Conservation (phyloP, 768 basidiomycete genomes). For the Leccinum longicurvipes region DNA sequence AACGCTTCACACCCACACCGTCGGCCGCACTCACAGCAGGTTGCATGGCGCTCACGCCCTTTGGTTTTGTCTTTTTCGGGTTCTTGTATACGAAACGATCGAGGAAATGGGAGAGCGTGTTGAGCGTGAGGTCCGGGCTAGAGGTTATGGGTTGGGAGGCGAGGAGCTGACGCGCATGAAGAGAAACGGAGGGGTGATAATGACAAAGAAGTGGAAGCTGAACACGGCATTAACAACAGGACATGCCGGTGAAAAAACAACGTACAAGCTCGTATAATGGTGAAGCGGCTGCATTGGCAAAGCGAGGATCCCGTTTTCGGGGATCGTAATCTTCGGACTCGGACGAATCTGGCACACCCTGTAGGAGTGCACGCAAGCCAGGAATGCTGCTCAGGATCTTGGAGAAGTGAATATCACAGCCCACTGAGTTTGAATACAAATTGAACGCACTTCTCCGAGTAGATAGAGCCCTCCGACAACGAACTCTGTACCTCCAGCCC, state of each 20-base stretch:
- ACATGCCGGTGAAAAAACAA: conserved; percentile 1
- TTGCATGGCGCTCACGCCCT: conserved; percentile 94
- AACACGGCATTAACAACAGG: background rate
- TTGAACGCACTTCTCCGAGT: conserved; percentile 71
- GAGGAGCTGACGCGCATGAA: conserved; percentile 84
- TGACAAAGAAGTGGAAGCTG: conserved; percentile 80
- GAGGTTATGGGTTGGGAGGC: conserved; percentile 70
- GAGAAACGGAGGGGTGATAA: conserved; percentile 86
- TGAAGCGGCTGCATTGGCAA: conserved; percentile 71
- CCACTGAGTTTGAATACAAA: background rate
- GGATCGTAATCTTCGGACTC: conserved; percentile 65
- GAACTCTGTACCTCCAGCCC: conserved; percentile 78
- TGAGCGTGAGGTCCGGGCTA: conserved; percentile 83
- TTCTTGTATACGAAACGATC: conserved; percentile 98
- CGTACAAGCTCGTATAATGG: conserved; percentile 90
- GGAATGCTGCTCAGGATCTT: conserved; percentile 52
- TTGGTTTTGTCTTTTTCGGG: conserved; percentile 69
- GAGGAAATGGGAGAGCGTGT: conserved; percentile 92
- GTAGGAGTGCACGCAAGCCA: conserved; percentile 45
- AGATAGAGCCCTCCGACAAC: conserved; percentile 85
- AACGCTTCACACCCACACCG: conserved; percentile 64
- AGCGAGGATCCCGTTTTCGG: conserved; percentile 86
- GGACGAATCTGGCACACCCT: conserved; percentile 28
- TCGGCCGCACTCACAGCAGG: conserved; percentile 72
- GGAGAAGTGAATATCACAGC: background rate